These are phyloP conservation scores for Apiotrichum brassicae DNA, from an alignment of 1,284 basidiomycete species.

Conservation along the genomic window DNA sequence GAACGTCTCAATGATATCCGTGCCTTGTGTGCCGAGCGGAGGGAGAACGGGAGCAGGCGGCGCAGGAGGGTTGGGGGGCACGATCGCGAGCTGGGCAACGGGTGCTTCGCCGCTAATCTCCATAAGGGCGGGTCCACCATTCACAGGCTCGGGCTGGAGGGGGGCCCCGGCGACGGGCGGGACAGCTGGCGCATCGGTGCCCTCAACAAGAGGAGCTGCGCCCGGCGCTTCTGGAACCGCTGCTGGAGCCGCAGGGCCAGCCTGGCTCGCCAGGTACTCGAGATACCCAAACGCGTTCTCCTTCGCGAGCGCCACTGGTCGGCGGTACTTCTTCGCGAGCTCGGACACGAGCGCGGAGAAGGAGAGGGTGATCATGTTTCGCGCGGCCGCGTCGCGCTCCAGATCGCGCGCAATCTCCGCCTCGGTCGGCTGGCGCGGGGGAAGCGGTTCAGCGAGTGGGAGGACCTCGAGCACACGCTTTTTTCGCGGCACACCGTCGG, in stretches of 20 bases:
- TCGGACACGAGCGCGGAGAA: constrained; percentile 81
- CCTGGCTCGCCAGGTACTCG: constrained; percentile 16
- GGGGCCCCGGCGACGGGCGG: neutral
- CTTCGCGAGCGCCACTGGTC: constrained; percentile 74
- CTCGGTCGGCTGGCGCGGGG: constrained; percentile 73
- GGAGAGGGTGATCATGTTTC: constrained; percentile 79
- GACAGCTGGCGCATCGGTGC: neutral
- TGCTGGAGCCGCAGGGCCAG: constrained; percentile 9
- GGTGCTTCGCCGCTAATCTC: neutral
- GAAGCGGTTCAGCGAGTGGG: constrained; percentile 80
- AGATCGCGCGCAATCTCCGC: constrained; percentile 77
- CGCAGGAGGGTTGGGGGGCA: too few relatives aligned
- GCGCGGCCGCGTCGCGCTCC: constrained; percentile 69
- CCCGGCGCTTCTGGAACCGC: neutral
- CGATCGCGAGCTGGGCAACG: neutral
- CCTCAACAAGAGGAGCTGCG: neutral
- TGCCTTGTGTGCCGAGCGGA: neutral
- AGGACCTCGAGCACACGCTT: constrained; percentile 80
- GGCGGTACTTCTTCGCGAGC: constrained; percentile 87
- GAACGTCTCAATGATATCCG: neutral
- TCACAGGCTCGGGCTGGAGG: neutral
- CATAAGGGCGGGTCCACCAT: neutral
- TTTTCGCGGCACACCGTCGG: constrained; percentile 78
- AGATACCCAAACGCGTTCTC: constrained; percentile 23
- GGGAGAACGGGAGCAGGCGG: too few relatives aligned